These are phyloP conservation scores for Boletus fagicola DNA, from an alignment of 768 basidiomycete genomes.

Conservation along the genomic window DNA sequence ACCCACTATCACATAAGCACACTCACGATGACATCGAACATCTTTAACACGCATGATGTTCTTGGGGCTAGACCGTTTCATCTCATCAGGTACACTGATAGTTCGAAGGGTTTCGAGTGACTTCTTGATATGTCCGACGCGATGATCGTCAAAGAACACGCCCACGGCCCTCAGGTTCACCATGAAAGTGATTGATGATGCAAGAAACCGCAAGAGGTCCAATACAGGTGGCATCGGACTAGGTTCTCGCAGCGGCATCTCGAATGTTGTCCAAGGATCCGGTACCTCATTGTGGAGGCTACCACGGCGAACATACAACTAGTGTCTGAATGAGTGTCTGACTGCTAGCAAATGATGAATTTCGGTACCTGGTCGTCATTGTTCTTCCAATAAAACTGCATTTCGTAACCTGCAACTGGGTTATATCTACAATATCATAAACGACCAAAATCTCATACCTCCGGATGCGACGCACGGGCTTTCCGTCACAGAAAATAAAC, in stretches of 20 bases:
- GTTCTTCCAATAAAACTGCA: not conserved
- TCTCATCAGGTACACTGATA: too few relatives aligned
- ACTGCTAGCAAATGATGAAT: too few relatives aligned
- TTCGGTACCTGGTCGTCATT: not conserved
- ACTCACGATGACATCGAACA: too few relatives aligned
- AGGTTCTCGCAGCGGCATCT: slow-evolving; percentile 47
- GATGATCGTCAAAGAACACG: slow-evolving; percentile 74
- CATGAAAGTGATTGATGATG: slow-evolving; percentile 93
- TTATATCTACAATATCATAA: not conserved
- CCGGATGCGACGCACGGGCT: not conserved
- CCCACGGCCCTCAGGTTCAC: slow-evolving; percentile 65
- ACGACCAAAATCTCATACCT: not conserved
- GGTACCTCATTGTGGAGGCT: slow-evolving; percentile 9
- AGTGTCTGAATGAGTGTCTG: not conserved
- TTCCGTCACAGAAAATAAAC: slow-evolving; percentile 66
- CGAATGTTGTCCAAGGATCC: too few relatives aligned
- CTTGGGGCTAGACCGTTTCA: too few relatives aligned
- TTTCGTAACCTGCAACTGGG: not conserved
- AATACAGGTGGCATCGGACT: slow-evolving; percentile 71
- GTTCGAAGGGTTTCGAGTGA: slow-evolving; percentile 21
- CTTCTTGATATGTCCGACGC: slow-evolving; percentile 64
- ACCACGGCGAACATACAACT: not conserved
- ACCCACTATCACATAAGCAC: too few relatives aligned
- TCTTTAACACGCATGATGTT: too few relatives aligned
- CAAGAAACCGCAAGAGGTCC: slow-evolving; percentile 86